Base-by-base conservation (phyloP, 306 rosid genomes). In the Pueraria montana region DNA sequence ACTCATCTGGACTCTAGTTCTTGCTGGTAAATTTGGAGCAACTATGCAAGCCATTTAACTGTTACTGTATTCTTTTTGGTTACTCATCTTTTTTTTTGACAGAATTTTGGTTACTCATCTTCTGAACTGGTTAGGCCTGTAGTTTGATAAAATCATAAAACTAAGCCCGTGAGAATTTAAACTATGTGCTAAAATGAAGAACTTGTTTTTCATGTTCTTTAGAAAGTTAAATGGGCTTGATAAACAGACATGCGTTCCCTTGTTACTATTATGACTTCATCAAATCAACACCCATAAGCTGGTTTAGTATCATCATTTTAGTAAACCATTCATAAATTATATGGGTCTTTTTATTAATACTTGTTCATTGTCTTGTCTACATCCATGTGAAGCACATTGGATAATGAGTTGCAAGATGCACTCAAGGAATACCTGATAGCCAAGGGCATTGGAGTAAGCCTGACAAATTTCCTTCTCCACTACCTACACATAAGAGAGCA, bases 401-500 rank as follows among this genome's bases (percentile, higher is more conserved):
- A 89, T 42, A 16, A 9, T n/a, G 79, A 52, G 38, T 74, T 92
- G 80, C 92, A 88, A 69, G 79, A 11, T 6, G 86, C 93, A 1
- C 84, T 95, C 61, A 87, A 87, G 87, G 84, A 86, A 52, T 93
- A 90, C 84, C 84, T 93, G 77, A 82, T 68, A 48, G 68, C 89
- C 80, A 92, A 86, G 83, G 98, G 98, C 27, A 80, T 95, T 68
- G 90, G 89, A 38, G 86, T 78, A 76, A 84, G 63, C 85, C 86
- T 95, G 26, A 92, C 88, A 30, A 87, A 83, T 79, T 93, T 92
- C 84, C 96, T 95, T 82, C 83, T 91, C 53, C 86, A 77, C 84
- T 87, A 91, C 85, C 84, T 91, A 8, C 94, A 90, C 80, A 86
- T 69, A 72, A 91, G 88, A 76, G 97, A 93, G 88, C 94, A 92